Conservation (phyloP, 768 basidiomycete genomes). For the Mrakia hoshinonis region DNA sequence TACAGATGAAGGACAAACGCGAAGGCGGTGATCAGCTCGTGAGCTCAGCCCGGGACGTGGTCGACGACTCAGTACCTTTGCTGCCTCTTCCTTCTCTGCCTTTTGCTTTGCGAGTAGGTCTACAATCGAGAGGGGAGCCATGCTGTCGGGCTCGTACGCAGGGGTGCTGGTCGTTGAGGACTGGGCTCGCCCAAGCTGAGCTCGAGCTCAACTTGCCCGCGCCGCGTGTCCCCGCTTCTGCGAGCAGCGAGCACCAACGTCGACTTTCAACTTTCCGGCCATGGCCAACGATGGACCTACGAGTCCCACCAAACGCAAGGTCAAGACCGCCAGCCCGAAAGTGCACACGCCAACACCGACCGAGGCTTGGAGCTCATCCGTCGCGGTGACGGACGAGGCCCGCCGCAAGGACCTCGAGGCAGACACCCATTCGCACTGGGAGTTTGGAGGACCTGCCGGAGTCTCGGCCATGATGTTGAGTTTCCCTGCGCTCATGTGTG, state of each 20-base stretch:
- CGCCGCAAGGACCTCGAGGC: not conserved
- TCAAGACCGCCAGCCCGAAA: not conserved
- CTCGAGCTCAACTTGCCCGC: too few relatives aligned
- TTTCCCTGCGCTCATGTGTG: conserved; percentile 86
- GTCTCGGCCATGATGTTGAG: conserved; percentile 86
- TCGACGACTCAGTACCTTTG: conserved; percentile 53
- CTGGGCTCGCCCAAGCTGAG: too few relatives aligned
- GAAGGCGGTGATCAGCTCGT: not conserved
- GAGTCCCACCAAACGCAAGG: not conserved
- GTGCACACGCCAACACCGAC: not conserved
- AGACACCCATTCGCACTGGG: conserved; percentile 49
- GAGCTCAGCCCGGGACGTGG: not conserved
- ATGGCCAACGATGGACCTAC: conserved; percentile 11
- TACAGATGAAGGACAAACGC: conserved; percentile 9
- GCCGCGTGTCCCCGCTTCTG: too few relatives aligned
- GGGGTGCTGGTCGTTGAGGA: not conserved
- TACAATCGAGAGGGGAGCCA: conserved; percentile 25
- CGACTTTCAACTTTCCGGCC: too few relatives aligned
- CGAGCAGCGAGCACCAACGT: too few relatives aligned
- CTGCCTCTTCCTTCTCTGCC: conserved; percentile 76
- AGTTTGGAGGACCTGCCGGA: conserved; percentile 91
- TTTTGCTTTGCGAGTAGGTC: conserved; percentile 63
- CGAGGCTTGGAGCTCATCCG: too few relatives aligned
- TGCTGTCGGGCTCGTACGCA: not conserved
- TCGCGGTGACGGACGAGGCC: not conserved